These are phyloP conservation scores for Penicillium hordei DNA, from an alignment of 2,329 filamentous ascomycete genomes.

Conservation along the genomic window DNA sequence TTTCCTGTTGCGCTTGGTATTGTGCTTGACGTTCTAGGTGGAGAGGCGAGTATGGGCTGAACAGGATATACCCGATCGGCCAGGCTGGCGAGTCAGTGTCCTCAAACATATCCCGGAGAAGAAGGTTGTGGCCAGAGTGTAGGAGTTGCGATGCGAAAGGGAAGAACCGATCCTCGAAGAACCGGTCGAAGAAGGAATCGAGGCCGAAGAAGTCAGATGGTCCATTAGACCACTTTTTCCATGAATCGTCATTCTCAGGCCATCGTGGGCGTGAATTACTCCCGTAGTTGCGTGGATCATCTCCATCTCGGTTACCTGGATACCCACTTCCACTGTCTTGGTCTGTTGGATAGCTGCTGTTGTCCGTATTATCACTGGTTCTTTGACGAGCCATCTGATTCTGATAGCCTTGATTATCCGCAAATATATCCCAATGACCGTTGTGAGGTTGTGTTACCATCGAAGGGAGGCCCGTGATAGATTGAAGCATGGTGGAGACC, in stretches of 20 bases:
- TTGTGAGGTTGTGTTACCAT: constrained; percentile 32
- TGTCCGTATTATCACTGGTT: constrained; percentile 9
- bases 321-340: constrained; percentile 8
- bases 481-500: constrained; percentile 55
- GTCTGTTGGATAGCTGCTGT: constrained; percentile 9
- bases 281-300: constrained; percentile 9
- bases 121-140: constrained; percentile 28
- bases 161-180: constrained; percentile 33
- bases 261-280: constrained; percentile 12
- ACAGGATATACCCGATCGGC: constrained; percentile 46
- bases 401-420: constrained; percentile 32
- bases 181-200: constrained; percentile 37
- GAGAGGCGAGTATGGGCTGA: constrained; percentile 57
- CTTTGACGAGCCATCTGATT: constrained; percentile 22
- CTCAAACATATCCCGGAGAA: constrained; percentile 35
- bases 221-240: constrained; percentile 11
- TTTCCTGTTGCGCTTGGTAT: constrained; percentile 26
- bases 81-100: constrained; percentile 39
- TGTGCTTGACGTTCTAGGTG: constrained; percentile 50
- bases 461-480: constrained; percentile 50
- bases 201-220: constrained; percentile 32
- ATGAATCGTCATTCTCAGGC: constrained; percentile 23
- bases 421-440: constrained; percentile 38
- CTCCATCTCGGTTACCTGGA: constrained; percentile 3
- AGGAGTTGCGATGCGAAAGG: constrained; percentile 32